Evolutionary conservation across 352 stramenopile genomes (phyloP), one percentile per base, ranked within the genome.

Genomic region (Blastocystis sp.): DNA sequence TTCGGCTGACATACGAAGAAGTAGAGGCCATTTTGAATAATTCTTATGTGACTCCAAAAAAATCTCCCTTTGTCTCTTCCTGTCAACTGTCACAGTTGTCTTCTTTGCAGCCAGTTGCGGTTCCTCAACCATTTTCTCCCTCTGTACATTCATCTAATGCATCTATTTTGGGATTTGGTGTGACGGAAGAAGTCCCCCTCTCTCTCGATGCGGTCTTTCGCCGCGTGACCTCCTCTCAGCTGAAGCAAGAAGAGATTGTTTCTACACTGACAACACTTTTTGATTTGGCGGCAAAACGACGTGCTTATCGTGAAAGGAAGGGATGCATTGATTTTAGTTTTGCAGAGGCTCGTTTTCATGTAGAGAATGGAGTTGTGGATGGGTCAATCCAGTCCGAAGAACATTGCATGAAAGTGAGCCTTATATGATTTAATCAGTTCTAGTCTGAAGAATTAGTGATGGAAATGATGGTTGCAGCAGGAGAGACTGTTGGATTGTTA

Each of bases 401-500:
- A 9, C 15, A 13, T 29, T 37, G 29, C 0, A 43, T 54, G 53
- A 61, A 84, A 29, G 73, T 77, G 15, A 15, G 29, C 1, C 2
- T 55, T 56, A 7, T 6, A 8, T 29, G 29, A 37, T 2, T 9
- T n/a, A 5, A 7, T 77, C 3, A 77, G 23, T 0, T 11, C 5
- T 34, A 77, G 66, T 47, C 73, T 15, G 73, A 84, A 64, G 13
- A 84, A 26, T 37, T 84, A n/a, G 73, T 84, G 3, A 84, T 84
- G 73, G 73, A 84, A 53, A 84, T 84, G 73, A 84, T 84, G 73
- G 73, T 84, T 6, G 73, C 73, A 37, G 73, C 73, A 23, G 73
- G 73, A 34, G 73, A 84, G 39, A 53, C 62, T 26, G 26, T 84
- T 7, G 73, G 73, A 29, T 26, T 68, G 23, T 26, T 84, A 3